Conservation (phyloP, 768 basidiomycete species). For the Galerina marginata region DNA sequence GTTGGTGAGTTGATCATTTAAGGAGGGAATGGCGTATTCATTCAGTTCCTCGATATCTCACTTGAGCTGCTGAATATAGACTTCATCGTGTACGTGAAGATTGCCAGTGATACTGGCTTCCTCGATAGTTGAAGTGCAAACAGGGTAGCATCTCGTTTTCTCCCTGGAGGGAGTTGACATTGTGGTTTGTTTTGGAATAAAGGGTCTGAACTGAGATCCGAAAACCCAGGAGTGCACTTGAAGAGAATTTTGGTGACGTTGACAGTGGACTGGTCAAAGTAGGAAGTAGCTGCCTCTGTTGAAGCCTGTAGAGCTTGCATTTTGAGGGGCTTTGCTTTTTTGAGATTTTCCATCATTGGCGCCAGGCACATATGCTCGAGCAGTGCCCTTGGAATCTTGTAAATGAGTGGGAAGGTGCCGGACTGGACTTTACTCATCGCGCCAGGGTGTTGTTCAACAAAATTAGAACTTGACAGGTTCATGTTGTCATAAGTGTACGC, state of each 20-base stretch:
- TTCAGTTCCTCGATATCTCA: constrained; percentile 10
- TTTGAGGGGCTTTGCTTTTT: constrained; percentile 9
- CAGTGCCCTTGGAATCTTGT: constrained; percentile 25
- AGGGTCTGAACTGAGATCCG: too few species aligned
- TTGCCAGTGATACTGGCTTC: constrained; percentile 36
- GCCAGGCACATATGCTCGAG: constrained; percentile 24
- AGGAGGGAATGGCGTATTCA: constrained; percentile 24
- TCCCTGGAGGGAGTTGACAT: too few species aligned
- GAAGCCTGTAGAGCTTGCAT: constrained; percentile 10
- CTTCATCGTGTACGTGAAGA: constrained; percentile 30
- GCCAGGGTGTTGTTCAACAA: constrained; percentile 32
- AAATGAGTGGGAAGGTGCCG: constrained; percentile 37
- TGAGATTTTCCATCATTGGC: constrained; percentile 26
- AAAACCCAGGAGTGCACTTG: too few species aligned
- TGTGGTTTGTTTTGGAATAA: too few species aligned
- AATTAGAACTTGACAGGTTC: constrained; percentile 33
- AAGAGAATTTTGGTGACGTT: not conserved
- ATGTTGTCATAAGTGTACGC: constrained; percentile 28
- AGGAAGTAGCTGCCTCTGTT: not conserved
- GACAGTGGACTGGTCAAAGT: constrained; percentile 6
- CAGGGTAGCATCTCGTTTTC: too few species aligned
- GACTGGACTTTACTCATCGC: constrained; percentile 39
- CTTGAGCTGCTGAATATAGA: constrained; percentile 30
- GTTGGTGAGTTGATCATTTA: constrained; percentile 38
- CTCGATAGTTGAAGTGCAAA: not conserved